Conservation (phyloP, 2,329 filamentous ascomycete genomes). For the Talaromyces sp. region DNA sequence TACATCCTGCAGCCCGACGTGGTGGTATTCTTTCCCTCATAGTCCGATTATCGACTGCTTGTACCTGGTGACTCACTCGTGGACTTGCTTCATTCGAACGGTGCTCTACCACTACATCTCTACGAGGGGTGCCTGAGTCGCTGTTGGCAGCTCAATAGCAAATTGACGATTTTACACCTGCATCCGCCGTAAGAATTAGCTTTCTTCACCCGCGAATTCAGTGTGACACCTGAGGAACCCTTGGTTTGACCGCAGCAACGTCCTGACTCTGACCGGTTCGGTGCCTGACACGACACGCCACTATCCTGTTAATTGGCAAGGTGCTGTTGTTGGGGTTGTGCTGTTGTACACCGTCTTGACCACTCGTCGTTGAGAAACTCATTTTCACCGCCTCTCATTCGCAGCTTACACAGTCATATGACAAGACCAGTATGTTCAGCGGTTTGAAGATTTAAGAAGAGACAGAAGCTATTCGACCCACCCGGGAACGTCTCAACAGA, state of each 20-base stretch:
- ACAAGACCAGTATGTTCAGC: constrained; percentile 9
- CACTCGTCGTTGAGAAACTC: not conserved
- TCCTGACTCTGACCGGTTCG: constrained; percentile 4
- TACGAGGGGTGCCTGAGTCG: not conserved
- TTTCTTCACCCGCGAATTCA: constrained; percentile 2
- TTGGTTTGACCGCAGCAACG: constrained; percentile 12
- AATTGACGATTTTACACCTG: constrained; percentile 37
- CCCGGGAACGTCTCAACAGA: not conserved
- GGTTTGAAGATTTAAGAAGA: constrained; percentile 6
- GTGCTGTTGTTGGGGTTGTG: not conserved
- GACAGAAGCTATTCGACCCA: constrained; percentile 10
- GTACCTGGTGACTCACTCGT: constrained; percentile 15
- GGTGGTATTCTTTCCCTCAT: not conserved
- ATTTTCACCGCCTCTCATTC: constrained; percentile 16
- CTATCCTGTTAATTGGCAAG: constrained; percentile 8
- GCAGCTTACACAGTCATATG: constrained; percentile 13
- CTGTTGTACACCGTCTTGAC: constrained; percentile 11
- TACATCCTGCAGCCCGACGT: constrained; percentile 18
- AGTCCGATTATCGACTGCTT: not conserved
- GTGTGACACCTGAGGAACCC: constrained; percentile 15
- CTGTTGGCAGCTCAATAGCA: constrained; percentile 40
- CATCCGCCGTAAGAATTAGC: constrained; percentile 30
- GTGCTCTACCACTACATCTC: not conserved
- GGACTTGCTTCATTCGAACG: constrained; percentile 14
- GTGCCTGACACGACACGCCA: constrained; percentile 17